phyloP scores from a whole-genome alignment of 352 stramenopile genomes.

The Globisporangium solare region DNA sequence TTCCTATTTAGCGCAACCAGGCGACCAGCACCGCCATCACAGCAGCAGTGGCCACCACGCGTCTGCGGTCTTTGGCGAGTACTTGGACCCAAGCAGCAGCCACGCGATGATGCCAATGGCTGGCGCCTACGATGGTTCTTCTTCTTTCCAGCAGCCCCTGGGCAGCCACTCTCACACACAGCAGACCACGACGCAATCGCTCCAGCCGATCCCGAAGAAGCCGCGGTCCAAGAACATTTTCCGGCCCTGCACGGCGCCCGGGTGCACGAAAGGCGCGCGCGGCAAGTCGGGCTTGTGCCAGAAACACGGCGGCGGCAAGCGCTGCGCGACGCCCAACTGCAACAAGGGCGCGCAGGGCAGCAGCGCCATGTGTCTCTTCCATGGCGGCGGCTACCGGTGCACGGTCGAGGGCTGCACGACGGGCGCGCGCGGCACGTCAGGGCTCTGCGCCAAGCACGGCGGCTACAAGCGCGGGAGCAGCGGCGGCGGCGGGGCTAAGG shows the following conservation, averaged over 20 bases:
- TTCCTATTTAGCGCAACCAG: slow-evolving; percentile 9
- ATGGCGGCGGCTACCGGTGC: slow-evolving; percentile 83
- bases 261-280: slow-evolving; percentile 73
- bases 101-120: background rate
- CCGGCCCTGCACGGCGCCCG: slow-evolving; percentile 46
- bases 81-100: slow-evolving; percentile 5
- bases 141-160: slow-evolving; percentile 7
- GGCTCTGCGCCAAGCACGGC: slow-evolving; percentile 74
- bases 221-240: slow-evolving; percentile 71
- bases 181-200: slow-evolving; percentile 11
- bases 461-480: slow-evolving; percentile 64
- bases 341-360: slow-evolving; percentile 80
- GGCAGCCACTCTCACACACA: background rate
- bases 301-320: slow-evolving; percentile 82
- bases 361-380: slow-evolving; percentile 72
- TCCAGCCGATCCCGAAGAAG: slow-evolving; percentile 49
- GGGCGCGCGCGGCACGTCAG: slow-evolving; percentile 65
- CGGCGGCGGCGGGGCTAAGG: background rate
- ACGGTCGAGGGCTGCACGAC: slow-evolving; percentile 68
- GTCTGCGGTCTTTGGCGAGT: slow-evolving; percentile 3
- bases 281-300: slow-evolving; percentile 82
- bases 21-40: background rate
- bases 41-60: slow-evolving; percentile 1
- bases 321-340: slow-evolving; percentile 53
- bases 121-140: background rate